Evolutionary conservation across 768 basidiomycete genomes (phyloP).

Genomic region (Lepiota brunneoincarnata): DNA sequence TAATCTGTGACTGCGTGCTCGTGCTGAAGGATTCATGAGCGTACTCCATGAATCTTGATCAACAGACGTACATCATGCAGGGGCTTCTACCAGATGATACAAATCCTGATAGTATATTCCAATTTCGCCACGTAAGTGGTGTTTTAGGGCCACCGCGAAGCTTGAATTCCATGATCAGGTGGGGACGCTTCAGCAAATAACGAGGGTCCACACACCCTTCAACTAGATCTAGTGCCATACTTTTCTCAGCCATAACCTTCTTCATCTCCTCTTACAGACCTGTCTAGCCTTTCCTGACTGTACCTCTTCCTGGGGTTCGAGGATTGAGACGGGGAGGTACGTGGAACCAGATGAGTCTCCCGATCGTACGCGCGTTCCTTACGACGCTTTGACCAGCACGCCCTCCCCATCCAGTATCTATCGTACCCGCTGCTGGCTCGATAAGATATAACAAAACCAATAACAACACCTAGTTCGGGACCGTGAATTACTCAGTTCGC

Average conservation of each 20-base stretch:
- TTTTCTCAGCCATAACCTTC: conserved; percentile 60
- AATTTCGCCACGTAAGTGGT: conserved; percentile 59
- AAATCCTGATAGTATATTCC: conserved; percentile 64
- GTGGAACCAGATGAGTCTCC: conserved; percentile 61
- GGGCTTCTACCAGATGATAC: conserved; percentile 52
- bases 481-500: neutral
- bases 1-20: conserved; percentile 26
- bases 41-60: neutral
- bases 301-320: conserved; percentile 37
- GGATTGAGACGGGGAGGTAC: conserved; percentile 46
- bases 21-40: conserved; percentile 23
- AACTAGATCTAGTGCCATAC: conserved; percentile 54
- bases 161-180: conserved; percentile 23
- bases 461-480: conserved; percentile 38
- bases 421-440: conserved; percentile 63
- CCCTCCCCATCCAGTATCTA: conserved; percentile 59
- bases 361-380: conserved; percentile 44
- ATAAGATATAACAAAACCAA: conserved; percentile 68
- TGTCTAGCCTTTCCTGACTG: conserved; percentile 25
- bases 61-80: conserved; percentile 45
- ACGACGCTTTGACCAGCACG: conserved; percentile 58
- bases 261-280: conserved; percentile 40
- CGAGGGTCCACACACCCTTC: conserved; percentile 41
- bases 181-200: neutral
- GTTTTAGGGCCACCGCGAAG: conserved; percentile 56